phyloP scores from a whole-genome alignment of 331 rosid species.

The Erythrophleum ivorense region DNA sequence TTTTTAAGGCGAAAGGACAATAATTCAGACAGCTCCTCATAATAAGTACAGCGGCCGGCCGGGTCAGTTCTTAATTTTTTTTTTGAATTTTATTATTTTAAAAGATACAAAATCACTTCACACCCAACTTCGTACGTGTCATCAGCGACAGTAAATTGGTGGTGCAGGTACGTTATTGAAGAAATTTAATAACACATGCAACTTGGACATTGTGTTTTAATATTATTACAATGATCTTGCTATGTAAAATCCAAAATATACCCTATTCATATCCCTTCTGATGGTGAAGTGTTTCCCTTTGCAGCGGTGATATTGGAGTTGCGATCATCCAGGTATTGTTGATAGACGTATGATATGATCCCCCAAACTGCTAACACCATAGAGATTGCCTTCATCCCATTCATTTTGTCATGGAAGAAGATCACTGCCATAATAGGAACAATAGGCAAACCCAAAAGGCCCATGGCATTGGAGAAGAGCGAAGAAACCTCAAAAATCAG shows the following conservation, averaged over 20 bases:
- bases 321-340: constrained; percentile 58
- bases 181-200: neutral
- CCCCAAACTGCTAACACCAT: constrained; percentile 79
- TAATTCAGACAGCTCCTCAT: neutral
- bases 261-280: constrained; percentile 28
- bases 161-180: neutral
- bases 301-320: constrained; percentile 1
- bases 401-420: constrained; percentile 65
- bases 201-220: neutral
- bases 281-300: constrained; percentile 18
- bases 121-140: neutral
- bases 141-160: neutral
- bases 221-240: neutral
- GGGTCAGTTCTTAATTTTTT: too few species aligned
- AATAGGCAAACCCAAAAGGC: constrained; percentile 64
- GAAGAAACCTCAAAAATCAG: constrained; percentile 76
- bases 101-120: neutral
- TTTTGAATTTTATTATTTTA: too few species aligned
- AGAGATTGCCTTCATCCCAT: constrained; percentile 67
- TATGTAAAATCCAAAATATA: neutral
- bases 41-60: neutral
- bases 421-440: constrained; percentile 67
- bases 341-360: constrained; percentile 66
- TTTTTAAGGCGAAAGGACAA: too few species aligned
- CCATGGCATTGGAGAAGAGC: constrained; percentile 64